Evolutionary conservation across 2,329 filamentous ascomycete genomes (phyloP), one percentile per base, ranked within the genome.

Genomic region (Tolypocladium nubicola): DNA sequence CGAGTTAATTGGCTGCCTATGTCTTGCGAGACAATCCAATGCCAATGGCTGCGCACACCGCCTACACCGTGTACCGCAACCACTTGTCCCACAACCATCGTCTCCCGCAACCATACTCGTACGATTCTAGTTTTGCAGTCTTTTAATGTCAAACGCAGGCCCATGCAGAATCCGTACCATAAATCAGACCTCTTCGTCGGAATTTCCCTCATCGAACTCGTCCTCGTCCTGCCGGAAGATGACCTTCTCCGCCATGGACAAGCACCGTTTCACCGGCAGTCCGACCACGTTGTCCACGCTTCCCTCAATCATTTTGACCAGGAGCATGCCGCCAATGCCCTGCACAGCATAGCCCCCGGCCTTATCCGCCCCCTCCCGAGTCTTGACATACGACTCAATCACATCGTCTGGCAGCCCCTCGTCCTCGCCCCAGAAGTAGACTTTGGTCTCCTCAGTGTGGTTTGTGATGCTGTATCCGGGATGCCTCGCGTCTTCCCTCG

Each of bases 271-370:
- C 62, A 97, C 79, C 9, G 94, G 94, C 71, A 99, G 71, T 0
- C 94, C 94, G 35, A 99, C 86, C 1, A 97, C 94, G 71, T 97
- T 97, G 76, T 99, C 94, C 66, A 90, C 89, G 56, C 84, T 85
- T 13, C 94, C 94, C 62, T 96, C 89, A 62, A 99, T 88, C 71
- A 81, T 87, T 70, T 97, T 91, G 14, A 99, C 85, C 58, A 99
- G 73, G 59, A 99, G 78, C 69, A 97, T 85, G 10, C 89, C 87
- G 1, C 89, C 94, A 13, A 93, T 77, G 0, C 93, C 94, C 73
- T 99, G 94, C 56, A 99, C 83, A 1, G 90, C 94, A 72, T 99
- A 99, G 0, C 94, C 94, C 2, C 94, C 94, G 0, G 94, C 94
- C 78, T 97, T 99, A 72, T 97, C 94, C 13, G 85, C 91, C 2